These are phyloP conservation scores for Morella rubra DNA, from an alignment of 306 rosid genomes.

Conservation along the genomic window DNA sequence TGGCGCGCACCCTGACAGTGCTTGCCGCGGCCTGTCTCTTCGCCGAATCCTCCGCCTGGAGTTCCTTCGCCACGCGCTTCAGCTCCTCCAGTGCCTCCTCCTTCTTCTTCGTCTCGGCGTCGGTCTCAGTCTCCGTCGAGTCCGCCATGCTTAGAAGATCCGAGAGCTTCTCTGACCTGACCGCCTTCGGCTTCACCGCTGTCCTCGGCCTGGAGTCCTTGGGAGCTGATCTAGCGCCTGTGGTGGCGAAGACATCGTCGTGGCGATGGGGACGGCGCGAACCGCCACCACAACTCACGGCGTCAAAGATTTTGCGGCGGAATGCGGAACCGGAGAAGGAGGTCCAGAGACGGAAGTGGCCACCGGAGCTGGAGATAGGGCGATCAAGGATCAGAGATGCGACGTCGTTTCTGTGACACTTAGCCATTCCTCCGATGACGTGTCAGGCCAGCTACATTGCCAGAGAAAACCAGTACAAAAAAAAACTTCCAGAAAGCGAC, in stretches of 20 bases:
- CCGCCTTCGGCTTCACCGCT: slow-evolving; percentile 12
- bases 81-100: slow-evolving; percentile 60
- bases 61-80: slow-evolving; percentile 58
- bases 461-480: slow-evolving; percentile 18
- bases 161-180: slow-evolving; percentile 68
- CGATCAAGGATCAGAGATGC: slow-evolving; percentile 64
- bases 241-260: slow-evolving; percentile 8
- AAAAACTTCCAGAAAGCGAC: neutral
- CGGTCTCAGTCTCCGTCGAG: slow-evolving; percentile 50
- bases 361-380: slow-evolving; percentile 30
- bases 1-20: slow-evolving; percentile 59
- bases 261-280: slow-evolving; percentile 48
- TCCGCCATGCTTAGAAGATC: slow-evolving; percentile 67
- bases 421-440: slow-evolving; percentile 50
- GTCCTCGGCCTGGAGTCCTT: slow-evolving; percentile 22
- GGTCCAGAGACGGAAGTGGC: slow-evolving; percentile 57
- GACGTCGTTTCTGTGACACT: slow-evolving; percentile 59
- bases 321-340: slow-evolving; percentile 57
- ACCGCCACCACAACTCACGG: slow-evolving; percentile 82
- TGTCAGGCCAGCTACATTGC: slow-evolving; percentile 48
- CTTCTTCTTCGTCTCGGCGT: slow-evolving; percentile 53
- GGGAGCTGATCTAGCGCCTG: slow-evolving; percentile 26
- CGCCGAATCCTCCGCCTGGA: slow-evolving; percentile 52
- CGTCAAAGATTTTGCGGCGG: slow-evolving; percentile 68
- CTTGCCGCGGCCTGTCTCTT: slow-evolving; percentile 60